Base-by-base conservation (phyloP, 1,284 basidiomycete species). In the Apiotrichum brassicae region DNA sequence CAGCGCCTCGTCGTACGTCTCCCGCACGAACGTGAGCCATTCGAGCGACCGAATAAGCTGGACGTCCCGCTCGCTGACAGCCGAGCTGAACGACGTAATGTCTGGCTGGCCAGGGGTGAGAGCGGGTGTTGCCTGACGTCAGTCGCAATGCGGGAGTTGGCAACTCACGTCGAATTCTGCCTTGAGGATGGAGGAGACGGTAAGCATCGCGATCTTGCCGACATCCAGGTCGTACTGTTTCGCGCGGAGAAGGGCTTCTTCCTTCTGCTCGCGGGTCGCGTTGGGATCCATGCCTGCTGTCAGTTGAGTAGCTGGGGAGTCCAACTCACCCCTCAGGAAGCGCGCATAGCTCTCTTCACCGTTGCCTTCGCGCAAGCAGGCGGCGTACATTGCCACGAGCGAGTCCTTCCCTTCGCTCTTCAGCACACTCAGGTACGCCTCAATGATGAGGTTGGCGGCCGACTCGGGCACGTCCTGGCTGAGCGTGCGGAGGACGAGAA, bases 331-430 rank as follows among this genome's bases (percentile, higher is more conserved):
- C 24, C 86, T 82, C 26, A 98, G 77, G 82, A 92, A 97, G 60
- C 85, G 76, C 0, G 93, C 92, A 63, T 97, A 98, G 39, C 89
- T 86, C 61, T 91, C 86, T 41, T 94, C 84, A 6, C 92, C 92
- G 59, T 87, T 89, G 53, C 74, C 75, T 52, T 87, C 84, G n/a
- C 91, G 87, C 19, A 98, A 75, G 34, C 87, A 87, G 37, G 87
- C 83, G 1, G 92, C 90, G 66, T 98, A 98, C 77, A 95, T 82
- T 0, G 93, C 92, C 13, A 98, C 91, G 13, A 97, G 79, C 39
- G 85, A 80, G 28, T 87, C 81, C 65, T 93, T 82, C 6, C 85
- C 86, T n/a, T 84, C 84, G 45, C 76, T 75, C 81, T 94, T 88
- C 9, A 98, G 79, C 2, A 94, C 85, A 56, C 82, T 81, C 3